phyloP scores from a whole-genome alignment of 148 eudicot species.

The Gaultheria prostrata region DNA sequence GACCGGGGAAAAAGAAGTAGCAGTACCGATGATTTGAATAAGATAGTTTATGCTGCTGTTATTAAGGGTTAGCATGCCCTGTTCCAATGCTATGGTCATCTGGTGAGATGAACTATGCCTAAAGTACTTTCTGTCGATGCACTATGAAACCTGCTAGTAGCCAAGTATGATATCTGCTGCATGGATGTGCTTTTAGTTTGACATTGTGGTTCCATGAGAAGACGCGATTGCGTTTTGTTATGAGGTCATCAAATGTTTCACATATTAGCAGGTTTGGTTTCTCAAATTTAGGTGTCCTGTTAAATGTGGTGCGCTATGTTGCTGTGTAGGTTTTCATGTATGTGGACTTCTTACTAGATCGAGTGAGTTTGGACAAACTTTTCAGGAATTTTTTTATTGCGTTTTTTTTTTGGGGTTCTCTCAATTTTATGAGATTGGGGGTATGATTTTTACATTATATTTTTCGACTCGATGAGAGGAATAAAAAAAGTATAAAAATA shows the following conservation, averaged over 20 bases:
- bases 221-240: background rate
- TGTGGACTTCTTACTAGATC: background rate
- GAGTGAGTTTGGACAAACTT: too few relatives aligned
- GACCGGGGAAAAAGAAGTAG: background rate
- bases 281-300: background rate
- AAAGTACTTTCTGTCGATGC: background rate
- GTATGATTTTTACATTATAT: too few relatives aligned
- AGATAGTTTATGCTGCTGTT: background rate
- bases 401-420: too few relatives aligned
- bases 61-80: background rate
- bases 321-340: background rate
- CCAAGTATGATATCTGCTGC: background rate
- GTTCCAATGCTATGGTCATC: background rate
- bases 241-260: background rate
- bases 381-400: too few relatives aligned
- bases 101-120: background rate
- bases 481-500: too few relatives aligned
- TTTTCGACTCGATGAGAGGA: too few relatives aligned
- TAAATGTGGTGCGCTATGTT: background rate
- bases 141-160: background rate
- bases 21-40: background rate
- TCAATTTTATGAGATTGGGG: too few relatives aligned
- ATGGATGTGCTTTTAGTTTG: conserved; percentile 1
- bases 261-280: background rate
- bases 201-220: background rate